Base-by-base conservation (phyloP, 2,329 filamentous ascomycete species). In the Penicillium sp. region DNA sequence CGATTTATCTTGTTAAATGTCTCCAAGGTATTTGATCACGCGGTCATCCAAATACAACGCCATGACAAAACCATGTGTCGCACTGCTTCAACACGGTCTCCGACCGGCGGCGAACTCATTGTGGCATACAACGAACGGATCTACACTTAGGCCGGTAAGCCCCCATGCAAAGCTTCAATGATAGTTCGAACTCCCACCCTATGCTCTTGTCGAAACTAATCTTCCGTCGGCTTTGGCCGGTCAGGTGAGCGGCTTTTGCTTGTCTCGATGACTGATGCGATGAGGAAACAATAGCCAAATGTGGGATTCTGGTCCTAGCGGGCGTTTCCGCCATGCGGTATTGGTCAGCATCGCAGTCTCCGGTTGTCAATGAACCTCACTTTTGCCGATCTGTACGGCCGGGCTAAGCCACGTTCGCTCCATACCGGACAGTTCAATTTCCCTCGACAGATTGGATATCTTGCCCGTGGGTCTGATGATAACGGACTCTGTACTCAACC, bases 51-150 rank as follows among this genome's bases (percentile, higher is more conserved):
- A n/a, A 35, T 4, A 19, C 49, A 44, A 40, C 19, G 19, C 15
- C 15, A 58, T 57, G 22, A 26, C 42, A 57, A 42, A 40, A 13
- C n/a, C 26, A n/a, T 47, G 22, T 44, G 50, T 49, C n/a, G 17
- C 38, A 42, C 47, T 44, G 22, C 3, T 42, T 26, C 33, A 24
- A 38, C 15, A 49, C 61, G 61, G 58, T 22, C 9, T 19, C 28
- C 47, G 22, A 37, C 61, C 61, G 61, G 55, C 61, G 61, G 61
- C 22, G 19, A 54, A 10, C 24, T 26, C 35, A 49, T 58, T 58
- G 61, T 13, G 30, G 19, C 19, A 17, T 44, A 5, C 17, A 22
- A 17, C n/a, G 0, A 4, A 10, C 30, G 17, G 37, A 55, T 53
- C 58, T 51, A 35, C 47, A 10, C 17, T 17, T 35, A 30, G 49